These are phyloP conservation scores for Aspergillus tamarii DNA, from an alignment of 2,329 filamentous ascomycete species.

Conservation along the genomic window DNA sequence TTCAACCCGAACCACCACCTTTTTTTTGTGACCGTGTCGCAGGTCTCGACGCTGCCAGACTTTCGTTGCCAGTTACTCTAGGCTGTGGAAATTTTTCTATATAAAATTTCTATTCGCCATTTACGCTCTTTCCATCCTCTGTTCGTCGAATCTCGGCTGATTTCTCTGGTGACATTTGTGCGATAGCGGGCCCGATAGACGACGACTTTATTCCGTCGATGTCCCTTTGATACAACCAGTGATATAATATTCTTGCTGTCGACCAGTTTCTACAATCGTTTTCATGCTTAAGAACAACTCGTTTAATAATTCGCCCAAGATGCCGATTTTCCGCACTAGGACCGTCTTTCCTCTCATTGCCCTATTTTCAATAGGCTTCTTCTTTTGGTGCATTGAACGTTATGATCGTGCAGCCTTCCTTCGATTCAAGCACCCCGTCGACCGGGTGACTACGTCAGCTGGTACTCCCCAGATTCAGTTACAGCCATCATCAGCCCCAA, in stretches of 20 bases:
- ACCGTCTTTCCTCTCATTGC: constrained; percentile 43
- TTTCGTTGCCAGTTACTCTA: constrained; percentile 34
- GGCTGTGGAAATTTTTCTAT: constrained; percentile 20
- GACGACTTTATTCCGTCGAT: constrained; percentile 14
- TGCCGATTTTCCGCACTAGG: constrained; percentile 45
- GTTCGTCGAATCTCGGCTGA: constrained; percentile 6
- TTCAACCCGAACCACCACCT: not conserved
- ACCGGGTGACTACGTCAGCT: constrained; percentile 27
- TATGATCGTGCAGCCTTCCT: constrained; percentile 42
- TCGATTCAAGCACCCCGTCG: constrained; percentile 41
- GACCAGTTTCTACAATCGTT: constrained; percentile 13
- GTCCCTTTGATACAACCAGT: constrained; percentile 18
- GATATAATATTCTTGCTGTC: constrained; percentile 14
- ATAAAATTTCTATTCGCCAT: constrained; percentile 17
- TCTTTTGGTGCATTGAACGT: constrained; percentile 46
- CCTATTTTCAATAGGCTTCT: constrained; percentile 42
- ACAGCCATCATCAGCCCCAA: constrained; percentile 21
- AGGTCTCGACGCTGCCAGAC: constrained; percentile 39
- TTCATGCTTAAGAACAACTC: constrained; percentile 37
- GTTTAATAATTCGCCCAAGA: constrained; percentile 34
- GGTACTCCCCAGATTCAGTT: constrained; percentile 27
- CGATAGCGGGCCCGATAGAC: constrained; percentile 16
- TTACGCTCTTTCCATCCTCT: constrained; percentile 25
- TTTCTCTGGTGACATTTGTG: constrained; percentile 11
- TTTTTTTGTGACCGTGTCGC: constrained; percentile 34